Conservation (phyloP, 768 basidiomycete species). For the Boletus subparvulus region DNA sequence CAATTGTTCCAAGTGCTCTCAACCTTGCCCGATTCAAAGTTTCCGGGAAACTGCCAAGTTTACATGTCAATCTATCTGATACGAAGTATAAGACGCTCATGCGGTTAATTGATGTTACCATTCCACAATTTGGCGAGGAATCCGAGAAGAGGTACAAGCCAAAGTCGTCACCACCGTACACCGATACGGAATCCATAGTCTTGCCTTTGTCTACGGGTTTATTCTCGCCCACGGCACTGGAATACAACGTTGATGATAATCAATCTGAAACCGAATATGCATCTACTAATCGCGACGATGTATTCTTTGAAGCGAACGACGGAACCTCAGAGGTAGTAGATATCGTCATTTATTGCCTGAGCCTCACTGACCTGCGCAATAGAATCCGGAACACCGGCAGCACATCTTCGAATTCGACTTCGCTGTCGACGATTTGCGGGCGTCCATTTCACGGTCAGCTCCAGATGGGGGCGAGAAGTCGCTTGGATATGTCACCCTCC, state of each 20-base stretch:
- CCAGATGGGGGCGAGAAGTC: constrained; percentile 62
- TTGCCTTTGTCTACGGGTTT: constrained; percentile 57
- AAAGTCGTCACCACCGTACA: constrained; percentile 21
- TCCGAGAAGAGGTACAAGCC: constrained; percentile 22
- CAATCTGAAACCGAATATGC: constrained; percentile 44
- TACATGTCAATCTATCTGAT: constrained; percentile 89
- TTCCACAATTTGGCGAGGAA: constrained; percentile 75
- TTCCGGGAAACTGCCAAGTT: constrained; percentile 79
- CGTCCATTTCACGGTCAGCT: constrained; percentile 71
- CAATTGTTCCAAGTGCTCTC: constrained; percentile 82
- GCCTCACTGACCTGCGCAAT: constrained; percentile 1
- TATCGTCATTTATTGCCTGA: not conserved
- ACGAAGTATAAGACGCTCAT: constrained; percentile 90
- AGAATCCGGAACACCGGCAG: constrained; percentile 44
- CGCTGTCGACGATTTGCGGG: constrained; percentile 79
- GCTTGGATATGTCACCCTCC: constrained; percentile 76
- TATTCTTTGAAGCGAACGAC: constrained; percentile 74
- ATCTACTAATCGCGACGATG: constrained; percentile 46
- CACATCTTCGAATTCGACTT: constrained; percentile 84
- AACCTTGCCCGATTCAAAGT: constrained; percentile 88
- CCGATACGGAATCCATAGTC: constrained; percentile 28
- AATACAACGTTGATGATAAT: constrained; percentile 70
- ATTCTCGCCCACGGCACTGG: constrained; percentile 52
- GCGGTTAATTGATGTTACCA: constrained; percentile 86
- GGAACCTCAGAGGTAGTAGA: constrained; percentile 51